These are phyloP conservation scores for Pterula multifida DNA, from an alignment of 1,284 basidiomycete species.

Conservation along the genomic window DNA sequence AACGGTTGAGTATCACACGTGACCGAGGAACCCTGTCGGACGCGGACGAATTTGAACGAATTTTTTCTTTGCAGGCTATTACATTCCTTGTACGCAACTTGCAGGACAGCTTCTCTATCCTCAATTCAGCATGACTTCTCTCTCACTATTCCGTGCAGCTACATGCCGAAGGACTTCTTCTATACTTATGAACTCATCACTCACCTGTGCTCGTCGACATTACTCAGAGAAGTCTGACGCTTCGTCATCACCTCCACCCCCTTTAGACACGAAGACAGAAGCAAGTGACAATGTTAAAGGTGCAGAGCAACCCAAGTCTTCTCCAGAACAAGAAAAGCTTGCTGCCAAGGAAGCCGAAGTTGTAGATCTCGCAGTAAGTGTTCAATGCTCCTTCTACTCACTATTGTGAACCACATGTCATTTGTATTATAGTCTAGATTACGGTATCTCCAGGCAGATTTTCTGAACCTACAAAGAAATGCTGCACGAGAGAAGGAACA, in stretches of 20 bases:
- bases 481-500: conserved; percentile 85
- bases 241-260: not conserved
- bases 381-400: not conserved
- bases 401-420: conserved; percentile 8
- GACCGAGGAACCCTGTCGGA: not conserved
- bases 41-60: not conserved
- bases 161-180: not conserved
- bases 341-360: conserved; percentile 65
- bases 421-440: conserved; percentile 53
- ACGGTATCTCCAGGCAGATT: conserved; percentile 87
- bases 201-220: not conserved
- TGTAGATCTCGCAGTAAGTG: conserved; percentile 64
- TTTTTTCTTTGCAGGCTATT: not conserved
- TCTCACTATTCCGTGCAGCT: not conserved
- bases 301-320: conserved; percentile 19
- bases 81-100: not conserved
- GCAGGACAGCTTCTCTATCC: not conserved
- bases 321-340: conserved; percentile 37
- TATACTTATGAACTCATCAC: not conserved
- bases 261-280: conserved; percentile 10
- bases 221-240: conserved; percentile 17
- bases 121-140: not conserved
- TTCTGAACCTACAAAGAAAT: conserved; percentile 89
- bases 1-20: not conserved
- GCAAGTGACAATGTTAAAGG: conserved; percentile 15